Evolutionary conservation across 208 protist genomes (phyloP).

Genomic region (Leptomonas pyrrhocoris): DNA sequence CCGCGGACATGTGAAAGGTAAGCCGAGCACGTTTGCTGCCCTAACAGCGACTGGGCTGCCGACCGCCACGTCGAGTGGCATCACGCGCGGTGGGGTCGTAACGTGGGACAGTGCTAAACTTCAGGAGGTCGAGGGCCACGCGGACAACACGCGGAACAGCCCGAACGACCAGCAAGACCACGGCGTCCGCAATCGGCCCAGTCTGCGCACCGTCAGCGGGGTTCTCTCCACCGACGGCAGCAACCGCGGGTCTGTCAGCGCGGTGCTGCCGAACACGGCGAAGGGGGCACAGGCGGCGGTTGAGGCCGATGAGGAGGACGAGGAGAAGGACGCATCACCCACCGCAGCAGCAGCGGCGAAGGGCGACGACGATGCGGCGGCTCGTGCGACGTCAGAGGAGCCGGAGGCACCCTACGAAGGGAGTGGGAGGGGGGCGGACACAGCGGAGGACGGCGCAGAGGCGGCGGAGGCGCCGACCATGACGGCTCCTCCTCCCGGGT

Average conservation of each 20-base stretch:
- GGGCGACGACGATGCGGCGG: background rate
- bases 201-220: conserved; percentile 1
- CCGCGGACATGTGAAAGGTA: too few relatives aligned
- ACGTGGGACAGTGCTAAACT: background rate
- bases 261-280: conserved; percentile 7
- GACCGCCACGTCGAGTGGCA: background rate
- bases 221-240: conserved; percentile 1
- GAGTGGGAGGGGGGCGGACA: too few relatives aligned
- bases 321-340: background rate
- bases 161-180: conserved; percentile 5
- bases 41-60: background rate
- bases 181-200: background rate
- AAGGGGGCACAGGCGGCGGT: background rate
- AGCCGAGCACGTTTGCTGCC: too few relatives aligned
- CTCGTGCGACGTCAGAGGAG: too few relatives aligned
- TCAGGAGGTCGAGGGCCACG: background rate
- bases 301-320: background rate
- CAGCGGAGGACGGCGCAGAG: background rate
- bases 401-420: too few relatives aligned
- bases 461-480: background rate
- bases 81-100: background rate
- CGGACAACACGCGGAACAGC: conserved; percentile 8
- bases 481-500: background rate
- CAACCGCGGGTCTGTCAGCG: background rate
- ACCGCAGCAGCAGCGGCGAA: background rate